Evolutionary conservation across 2,329 filamentous ascomycete genomes (phyloP).

Genomic region (Talaromyces sp.): DNA sequence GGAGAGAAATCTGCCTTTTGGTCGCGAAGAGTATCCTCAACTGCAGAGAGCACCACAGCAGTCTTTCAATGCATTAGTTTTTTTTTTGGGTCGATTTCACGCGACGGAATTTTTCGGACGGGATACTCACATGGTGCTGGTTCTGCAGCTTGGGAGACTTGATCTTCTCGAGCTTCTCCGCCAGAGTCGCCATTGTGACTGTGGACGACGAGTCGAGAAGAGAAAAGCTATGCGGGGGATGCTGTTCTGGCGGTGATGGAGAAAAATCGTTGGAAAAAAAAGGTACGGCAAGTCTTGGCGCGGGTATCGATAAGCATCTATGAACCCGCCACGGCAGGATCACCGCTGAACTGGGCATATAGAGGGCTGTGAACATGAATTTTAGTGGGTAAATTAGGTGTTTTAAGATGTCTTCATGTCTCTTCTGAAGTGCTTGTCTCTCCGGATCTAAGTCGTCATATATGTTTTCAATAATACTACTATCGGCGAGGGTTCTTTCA

Average conservation of each 20-base stretch:
- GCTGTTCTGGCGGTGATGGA: slow-evolving; percentile 30
- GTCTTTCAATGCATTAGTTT: slow-evolving; percentile 18
- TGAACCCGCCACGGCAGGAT: not conserved
- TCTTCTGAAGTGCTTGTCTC: too few species aligned
- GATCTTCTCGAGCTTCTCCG: slow-evolving; percentile 96
- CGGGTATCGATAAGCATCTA: slow-evolving; percentile 30
- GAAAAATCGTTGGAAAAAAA: slow-evolving; percentile 33
- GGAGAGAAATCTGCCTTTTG: slow-evolving; percentile 81
- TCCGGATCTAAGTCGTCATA: too few species aligned
- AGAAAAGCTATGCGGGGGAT: slow-evolving; percentile 21
- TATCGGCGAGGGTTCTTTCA: too few species aligned
- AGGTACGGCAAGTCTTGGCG: slow-evolving; percentile 37
- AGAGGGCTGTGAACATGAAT: too few species aligned
- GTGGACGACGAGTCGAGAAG: slow-evolving; percentile 29
- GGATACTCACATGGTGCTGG: slow-evolving; percentile 77
- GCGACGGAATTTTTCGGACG: not conserved
- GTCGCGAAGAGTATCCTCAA: slow-evolving; percentile 89
- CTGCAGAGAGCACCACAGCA: slow-evolving; percentile 81
- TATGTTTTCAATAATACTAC: too few species aligned
- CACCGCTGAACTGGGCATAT: not conserved
- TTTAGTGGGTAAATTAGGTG: too few species aligned
- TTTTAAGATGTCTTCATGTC: too few species aligned
- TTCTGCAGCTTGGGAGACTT: slow-evolving; percentile 94
- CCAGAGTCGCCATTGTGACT: slow-evolving; percentile 63
- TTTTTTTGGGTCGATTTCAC: not conserved